Base-by-base conservation (phyloP, 345 rosid species). In the Cardamine resedifolia region DNA sequence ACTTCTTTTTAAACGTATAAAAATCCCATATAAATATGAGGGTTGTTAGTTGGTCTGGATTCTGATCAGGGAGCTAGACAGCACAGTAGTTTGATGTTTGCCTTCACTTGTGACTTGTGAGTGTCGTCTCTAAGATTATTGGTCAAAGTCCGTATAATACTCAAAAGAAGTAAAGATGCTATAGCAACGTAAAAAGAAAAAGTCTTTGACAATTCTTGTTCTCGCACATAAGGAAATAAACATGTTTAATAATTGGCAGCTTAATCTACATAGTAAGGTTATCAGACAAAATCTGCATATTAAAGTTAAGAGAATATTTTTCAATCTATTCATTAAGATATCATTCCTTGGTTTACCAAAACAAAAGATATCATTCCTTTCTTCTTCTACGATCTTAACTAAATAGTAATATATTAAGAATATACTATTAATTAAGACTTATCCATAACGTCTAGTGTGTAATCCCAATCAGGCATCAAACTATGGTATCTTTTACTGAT, bases 251-350 rank as follows among this genome's bases (percentile, higher is more conserved):
- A 52, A 72, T 64, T 3, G 72, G 72, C 43, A 28, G 26, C 33
- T 39, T 57, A 45, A 34, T 56, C 34, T 28, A 66, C 34, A 48
- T 27, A 39, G 49, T 19, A 47, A 58, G 36, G 53, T 26, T 26
- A 58, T 66, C 44, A 58, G 41, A 66, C 51, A 5, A 66, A 66
- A 58, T 66, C 72, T 49, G 66, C 26, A 38, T 58, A 48, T 48
- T 48, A 36, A 15, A 58, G 41, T 16, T 34, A 48, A 28, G 19
- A 58, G 72, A 58, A 74, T 74, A 66, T 66, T 66, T 38, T 66
- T 27, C 72, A 27, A 66, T 74, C 33, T 66, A 66, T 66, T 66
- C 66, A 57, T 1, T 74, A 66, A 74, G 72, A 74, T 74, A 66
- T 66, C 72, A 58, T 73, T 65, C 77, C 60, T 56, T 73, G 65